Conservation (phyloP, 805 yeast species). For the Kregervanrija fluxuum region DNA sequence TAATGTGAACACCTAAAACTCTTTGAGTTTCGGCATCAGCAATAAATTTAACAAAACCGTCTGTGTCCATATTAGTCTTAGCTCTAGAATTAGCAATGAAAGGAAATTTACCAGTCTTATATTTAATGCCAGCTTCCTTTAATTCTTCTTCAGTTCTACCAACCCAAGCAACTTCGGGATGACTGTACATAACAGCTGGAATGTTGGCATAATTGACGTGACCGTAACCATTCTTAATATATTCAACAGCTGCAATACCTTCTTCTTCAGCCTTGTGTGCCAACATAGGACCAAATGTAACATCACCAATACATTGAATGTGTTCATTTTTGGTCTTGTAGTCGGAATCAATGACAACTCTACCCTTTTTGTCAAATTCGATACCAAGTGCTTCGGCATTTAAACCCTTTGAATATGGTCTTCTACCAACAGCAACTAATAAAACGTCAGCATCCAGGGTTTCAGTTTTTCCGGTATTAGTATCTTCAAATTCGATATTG, state of each 20-base stretch:
- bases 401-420: constrained; percentile 90
- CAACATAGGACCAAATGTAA: constrained; percentile 97
- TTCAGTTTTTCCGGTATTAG: constrained; percentile 77
- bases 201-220: constrained; percentile 97
- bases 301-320: constrained; percentile 97
- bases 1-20: constrained; percentile 91
- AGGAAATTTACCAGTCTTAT: constrained; percentile 96
- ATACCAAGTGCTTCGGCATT: constrained; percentile 84
- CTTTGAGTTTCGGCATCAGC: constrained; percentile 98
- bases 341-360: constrained; percentile 90
- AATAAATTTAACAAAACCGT: constrained; percentile 92
- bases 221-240: constrained; percentile 87
- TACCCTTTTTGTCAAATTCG: constrained; percentile 86
- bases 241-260: constrained; percentile 98
- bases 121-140: constrained; percentile 75
- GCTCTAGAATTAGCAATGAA: constrained; percentile 99
- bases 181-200: constrained; percentile 98
- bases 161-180: constrained; percentile 99
- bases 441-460: constrained; percentile 83
- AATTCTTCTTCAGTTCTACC: constrained; percentile 69
- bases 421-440: constrained; percentile 97
- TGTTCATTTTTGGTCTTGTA: constrained; percentile 88
- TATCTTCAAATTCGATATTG: constrained; percentile 80
- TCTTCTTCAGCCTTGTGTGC: constrained; percentile 99
- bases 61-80: constrained; percentile 94